Evolutionary conservation across 1,284 basidiomycete genomes (phyloP), one percentile per base, ranked within the genome.

Genomic region (Irpex lacteus): DNA sequence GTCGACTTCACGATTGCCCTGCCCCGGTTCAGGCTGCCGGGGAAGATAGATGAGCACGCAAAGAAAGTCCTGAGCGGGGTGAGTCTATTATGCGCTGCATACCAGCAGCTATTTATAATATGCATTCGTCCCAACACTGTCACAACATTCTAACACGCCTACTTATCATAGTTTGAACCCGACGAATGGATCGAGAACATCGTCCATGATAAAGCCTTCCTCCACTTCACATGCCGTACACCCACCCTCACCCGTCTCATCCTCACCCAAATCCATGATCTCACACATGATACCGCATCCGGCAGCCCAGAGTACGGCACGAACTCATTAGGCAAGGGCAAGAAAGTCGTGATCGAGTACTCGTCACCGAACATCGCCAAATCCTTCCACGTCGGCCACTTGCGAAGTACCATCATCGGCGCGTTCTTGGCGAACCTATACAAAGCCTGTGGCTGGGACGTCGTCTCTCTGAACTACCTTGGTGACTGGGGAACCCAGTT

Each of bases 331-430:
- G 94, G 92, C 3, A 80, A 83, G 60, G 94, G 94, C 52, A 95
- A 97, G 79, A 91, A 86, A 63, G 77, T 92, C 67, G 75, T 95
- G 68, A 83, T 94, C 70, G 92, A 99, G 76, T 99, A 96, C 78
- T 98, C 95, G 0, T 95, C 93, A 4, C 96, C 97, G 18, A 99
- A 99, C 77, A 98, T 99, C 73, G 97, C 98, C 47, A 99, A 99
- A 77, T 93, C 93, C 4, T 99, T 99, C 87, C 97, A 99, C 73
- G 96, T 98, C 63, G 98, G 98, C 15, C 97, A 99, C 77, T 80
- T 99, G 67, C 87, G 98, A 61, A 96, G 93, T 68, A 99, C 98
- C 21, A 99, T 99, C 77, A 98, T 99, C 73, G 98, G 98, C 47
- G 92, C 95, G 0, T 98, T 98, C 81, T 79, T 98, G 60, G 82